A percentile compares a stretch with the other conserved stretches of the same genome.
Evolutionary conservation across 2,329 filamentous ascomycete genomes (phyloP).

Genomic region (Pezicula rhizophila): DNA sequence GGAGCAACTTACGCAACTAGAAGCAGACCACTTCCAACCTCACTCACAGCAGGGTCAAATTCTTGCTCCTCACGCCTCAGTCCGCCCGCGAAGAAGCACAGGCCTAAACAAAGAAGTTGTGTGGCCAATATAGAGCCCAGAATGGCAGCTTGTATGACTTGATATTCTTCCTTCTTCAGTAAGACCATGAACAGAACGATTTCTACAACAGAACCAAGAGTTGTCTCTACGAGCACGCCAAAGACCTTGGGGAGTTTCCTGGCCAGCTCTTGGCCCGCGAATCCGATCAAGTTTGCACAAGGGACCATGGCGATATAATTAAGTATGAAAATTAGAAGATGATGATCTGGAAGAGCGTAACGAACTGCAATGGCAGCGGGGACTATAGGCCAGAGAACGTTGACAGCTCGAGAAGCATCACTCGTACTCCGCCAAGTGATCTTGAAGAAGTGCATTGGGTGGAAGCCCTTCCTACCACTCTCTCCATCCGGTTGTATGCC

Average conservation of each 20-base stretch:
- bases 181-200: conserved; percentile 78
- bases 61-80: conserved; percentile 59
- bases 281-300: conserved; percentile 69
- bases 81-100: conserved; percentile 76
- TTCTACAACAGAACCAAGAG: conserved; percentile 70
- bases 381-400: conserved; percentile 70
- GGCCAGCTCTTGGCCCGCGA: conserved; percentile 65
- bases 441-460: conserved; percentile 56
- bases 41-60: conserved; percentile 71
- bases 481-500: conserved; percentile 50
- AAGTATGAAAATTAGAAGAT: conserved; percentile 61
- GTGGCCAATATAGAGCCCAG: conserved; percentile 79
- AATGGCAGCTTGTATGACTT: conserved; percentile 79
- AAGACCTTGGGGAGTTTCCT: conserved; percentile 71
- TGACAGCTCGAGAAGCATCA: conserved; percentile 57
- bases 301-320: conserved; percentile 75
- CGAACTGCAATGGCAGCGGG: conserved; percentile 63
- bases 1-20: conserved; percentile 64
- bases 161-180: conserved; percentile 47
- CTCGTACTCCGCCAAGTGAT: conserved; percentile 61
- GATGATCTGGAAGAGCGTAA: conserved; percentile 47
- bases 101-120: conserved; percentile 70
- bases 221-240: conserved; percentile 56
- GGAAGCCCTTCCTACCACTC: conserved; percentile 60
- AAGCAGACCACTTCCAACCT: conserved; percentile 71